Evolutionary conservation across 2,329 filamentous ascomycete genomes (phyloP).

Genomic region (Phaeomoniella chlamydospora): DNA sequence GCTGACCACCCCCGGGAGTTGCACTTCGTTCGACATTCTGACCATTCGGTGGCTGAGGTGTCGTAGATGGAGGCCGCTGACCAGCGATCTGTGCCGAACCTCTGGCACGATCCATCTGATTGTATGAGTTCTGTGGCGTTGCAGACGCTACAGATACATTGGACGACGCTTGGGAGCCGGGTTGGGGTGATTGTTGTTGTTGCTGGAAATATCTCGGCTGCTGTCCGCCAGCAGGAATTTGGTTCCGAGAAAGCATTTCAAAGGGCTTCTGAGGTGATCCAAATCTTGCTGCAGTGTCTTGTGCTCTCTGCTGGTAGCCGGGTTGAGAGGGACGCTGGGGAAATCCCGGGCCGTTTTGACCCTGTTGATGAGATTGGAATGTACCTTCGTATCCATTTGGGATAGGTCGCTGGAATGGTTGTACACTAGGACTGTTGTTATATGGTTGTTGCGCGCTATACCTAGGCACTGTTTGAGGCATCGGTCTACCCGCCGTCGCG

Average conservation of each 20-base stretch:
- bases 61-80: not conserved
- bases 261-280: not conserved
- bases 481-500: conserved; percentile 20
- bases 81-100: not conserved
- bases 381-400: conserved; percentile 19
- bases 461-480: conserved; percentile 19
- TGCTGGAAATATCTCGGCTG: not conserved
- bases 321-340: conserved; percentile 11
- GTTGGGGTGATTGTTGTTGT: not conserved
- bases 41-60: not conserved
- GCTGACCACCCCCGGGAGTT: not conserved
- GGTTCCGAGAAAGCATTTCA: not conserved
- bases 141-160: not conserved
- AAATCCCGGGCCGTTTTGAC: conserved; percentile 3
- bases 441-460: conserved; percentile 14
- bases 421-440: conserved; percentile 18
- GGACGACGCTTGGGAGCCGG: not conserved
- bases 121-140: not conserved
- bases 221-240: not conserved
- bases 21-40: not conserved
- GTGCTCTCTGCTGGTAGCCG: conserved; percentile 15
- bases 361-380: not conserved
- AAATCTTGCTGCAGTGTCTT: conserved; percentile 6
- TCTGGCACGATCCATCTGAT: not conserved
- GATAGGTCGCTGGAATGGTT: conserved; percentile 23